Percentiles rank a stretch among this genome's conserved stretches.
Conservation (phyloP, 495 filamentous ascomycete species). For the Neurospora africana region DNA sequence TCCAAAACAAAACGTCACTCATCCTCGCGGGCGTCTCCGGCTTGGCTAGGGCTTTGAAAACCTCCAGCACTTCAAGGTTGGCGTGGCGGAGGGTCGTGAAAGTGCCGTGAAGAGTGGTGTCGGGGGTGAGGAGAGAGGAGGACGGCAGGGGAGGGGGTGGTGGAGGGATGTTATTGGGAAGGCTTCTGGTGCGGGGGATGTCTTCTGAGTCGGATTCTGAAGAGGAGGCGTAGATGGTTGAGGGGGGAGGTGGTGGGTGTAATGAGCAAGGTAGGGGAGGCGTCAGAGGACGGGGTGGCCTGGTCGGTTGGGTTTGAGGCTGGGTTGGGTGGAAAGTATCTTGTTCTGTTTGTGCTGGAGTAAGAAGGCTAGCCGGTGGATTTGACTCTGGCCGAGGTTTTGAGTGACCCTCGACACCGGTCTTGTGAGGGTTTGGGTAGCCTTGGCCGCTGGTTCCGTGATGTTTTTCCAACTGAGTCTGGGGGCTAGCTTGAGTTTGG, state of each 20-base stretch:
- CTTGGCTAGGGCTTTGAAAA: conserved; percentile 2
- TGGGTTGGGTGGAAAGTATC: not conserved
- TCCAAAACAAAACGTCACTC: conserved; percentile 3
- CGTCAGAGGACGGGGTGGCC: not conserved
- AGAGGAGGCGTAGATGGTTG: not conserved
- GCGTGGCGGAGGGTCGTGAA: conserved; percentile 9
- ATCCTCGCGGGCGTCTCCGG: not conserved
- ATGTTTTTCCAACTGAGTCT: too few species aligned
- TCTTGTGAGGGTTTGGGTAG: too few species aligned
- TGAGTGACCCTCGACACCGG: not conserved
- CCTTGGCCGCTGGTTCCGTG: too few species aligned
- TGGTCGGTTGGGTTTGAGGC: not conserved
- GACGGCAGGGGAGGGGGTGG: not conserved
- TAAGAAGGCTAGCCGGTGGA: too few species aligned
- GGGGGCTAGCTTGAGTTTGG: not conserved
- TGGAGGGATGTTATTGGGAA: not conserved
- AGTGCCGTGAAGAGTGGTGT: not conserved
- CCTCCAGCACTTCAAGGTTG: conserved; percentile 1
- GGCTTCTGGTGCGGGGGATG: not conserved
- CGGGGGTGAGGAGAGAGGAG: not conserved
- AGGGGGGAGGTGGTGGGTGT: not conserved
- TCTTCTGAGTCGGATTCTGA: not conserved
- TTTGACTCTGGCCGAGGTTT: not conserved
- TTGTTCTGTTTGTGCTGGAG: not conserved
- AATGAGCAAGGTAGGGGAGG: not conserved